Conservation (phyloP, 1,139 yeast species). For the Candida mesenterica region DNA sequence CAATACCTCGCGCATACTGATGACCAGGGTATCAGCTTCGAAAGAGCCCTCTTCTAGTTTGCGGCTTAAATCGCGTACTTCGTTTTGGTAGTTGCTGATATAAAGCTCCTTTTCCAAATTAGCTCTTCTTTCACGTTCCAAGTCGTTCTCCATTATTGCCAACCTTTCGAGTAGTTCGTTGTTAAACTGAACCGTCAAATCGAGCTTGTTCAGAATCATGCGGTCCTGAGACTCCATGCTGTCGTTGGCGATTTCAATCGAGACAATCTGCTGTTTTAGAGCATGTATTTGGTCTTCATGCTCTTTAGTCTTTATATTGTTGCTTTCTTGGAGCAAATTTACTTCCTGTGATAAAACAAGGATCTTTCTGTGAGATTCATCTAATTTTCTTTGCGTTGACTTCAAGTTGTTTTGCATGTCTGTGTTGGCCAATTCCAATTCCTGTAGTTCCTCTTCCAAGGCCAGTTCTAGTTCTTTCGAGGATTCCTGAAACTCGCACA, state of each 20-base stretch:
- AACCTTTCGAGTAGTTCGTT: conserved; percentile 42
- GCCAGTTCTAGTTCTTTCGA: conserved; percentile 45
- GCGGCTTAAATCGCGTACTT: conserved; percentile 22
- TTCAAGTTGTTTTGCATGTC: conserved; percentile 18
- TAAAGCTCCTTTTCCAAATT: conserved; percentile 33
- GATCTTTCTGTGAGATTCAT: conserved; percentile 14
- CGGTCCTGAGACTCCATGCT: conserved; percentile 42
- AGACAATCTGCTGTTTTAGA: conserved; percentile 34
- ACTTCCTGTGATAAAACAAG: conserved; percentile 22
- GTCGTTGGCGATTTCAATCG: conserved; percentile 42
- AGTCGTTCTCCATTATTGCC: conserved; percentile 43
- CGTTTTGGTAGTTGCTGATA: conserved; percentile 38
- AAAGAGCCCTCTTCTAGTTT: conserved; percentile 10
- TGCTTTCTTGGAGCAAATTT: conserved; percentile 20
- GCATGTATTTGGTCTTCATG: conserved; percentile 21
- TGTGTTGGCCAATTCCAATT: conserved; percentile 28
- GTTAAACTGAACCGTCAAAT: conserved; percentile 36
- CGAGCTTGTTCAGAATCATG: conserved; percentile 30
- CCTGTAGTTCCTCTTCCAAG: conserved; percentile 41
- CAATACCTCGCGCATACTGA: conserved; percentile 33
- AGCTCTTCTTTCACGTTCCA: conserved; percentile 31
- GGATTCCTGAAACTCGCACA: conserved; percentile 43
- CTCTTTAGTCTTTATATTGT: conserved; percentile 16
- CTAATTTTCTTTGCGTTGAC: conserved; percentile 16
- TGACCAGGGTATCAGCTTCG: conserved; percentile 27